Percentiles rank a stretch among this genome's conserved stretches.
These are phyloP conservation scores for Kurtzmaniella cleridarum DNA, from an alignment of 805 yeast species.

Conservation along the genomic window DNA sequence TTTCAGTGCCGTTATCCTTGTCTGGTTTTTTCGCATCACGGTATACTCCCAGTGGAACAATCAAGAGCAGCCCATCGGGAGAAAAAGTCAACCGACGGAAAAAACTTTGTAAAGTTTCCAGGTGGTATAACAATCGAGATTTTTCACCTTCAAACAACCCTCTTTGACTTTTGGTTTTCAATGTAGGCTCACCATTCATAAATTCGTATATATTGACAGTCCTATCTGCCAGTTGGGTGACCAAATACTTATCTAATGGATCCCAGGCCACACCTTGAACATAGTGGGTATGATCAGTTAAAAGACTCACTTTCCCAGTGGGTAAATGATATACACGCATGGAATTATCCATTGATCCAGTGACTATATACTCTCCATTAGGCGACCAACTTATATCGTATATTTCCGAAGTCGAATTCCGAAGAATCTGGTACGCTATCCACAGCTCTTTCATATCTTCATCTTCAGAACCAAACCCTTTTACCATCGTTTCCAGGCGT, in stretches of 20 bases:
- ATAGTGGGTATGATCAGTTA: conserved; percentile 76
- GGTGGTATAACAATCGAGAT: conserved; percentile 49
- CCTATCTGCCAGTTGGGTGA: conserved; percentile 89
- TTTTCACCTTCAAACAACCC: background rate
- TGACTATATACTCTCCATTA: conserved; percentile 63
- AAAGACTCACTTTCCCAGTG: conserved; percentile 44
- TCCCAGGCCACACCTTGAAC: conserved; percentile 98
- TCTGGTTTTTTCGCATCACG: conserved; percentile 11
- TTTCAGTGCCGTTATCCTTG: background rate
- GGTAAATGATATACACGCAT: conserved; percentile 59
- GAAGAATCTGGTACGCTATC: conserved; percentile 55
- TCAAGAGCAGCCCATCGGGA: conserved; percentile 79
- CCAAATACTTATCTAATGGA: conserved; percentile 69
- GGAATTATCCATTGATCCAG: conserved; percentile 89
- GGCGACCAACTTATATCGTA: conserved; percentile 96
- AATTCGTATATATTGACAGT: conserved; percentile 66
- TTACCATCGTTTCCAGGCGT: conserved; percentile 45
- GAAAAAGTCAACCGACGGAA: conserved; percentile 83
- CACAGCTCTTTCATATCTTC: conserved; percentile 69
- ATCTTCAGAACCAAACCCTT: conserved; percentile 56
- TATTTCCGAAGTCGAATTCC: conserved; percentile 67
- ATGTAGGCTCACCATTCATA: conserved; percentile 13
- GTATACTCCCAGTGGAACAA: conserved; percentile 70
- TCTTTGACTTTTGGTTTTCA: conserved; percentile 1
- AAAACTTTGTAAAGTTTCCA: conserved; percentile 85